phyloP scores from a whole-genome alignment of 345 rosid species.

The Citrus sp. region DNA sequence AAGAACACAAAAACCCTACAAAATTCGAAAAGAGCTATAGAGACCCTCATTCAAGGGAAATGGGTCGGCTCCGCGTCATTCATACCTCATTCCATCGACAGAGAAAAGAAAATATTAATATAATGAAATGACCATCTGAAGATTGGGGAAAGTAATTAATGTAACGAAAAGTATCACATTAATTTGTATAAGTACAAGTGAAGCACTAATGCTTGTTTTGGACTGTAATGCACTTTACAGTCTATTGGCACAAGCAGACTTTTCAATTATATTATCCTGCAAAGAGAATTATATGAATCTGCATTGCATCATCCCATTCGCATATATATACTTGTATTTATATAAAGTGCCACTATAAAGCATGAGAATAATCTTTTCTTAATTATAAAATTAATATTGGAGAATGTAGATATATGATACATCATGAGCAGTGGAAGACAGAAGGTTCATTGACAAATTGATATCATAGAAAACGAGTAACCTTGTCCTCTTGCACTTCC shows the following conservation, averaged over 20 bases:
- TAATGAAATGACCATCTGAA: not conserved
- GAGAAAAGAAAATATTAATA: not conserved
- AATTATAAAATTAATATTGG: not conserved
- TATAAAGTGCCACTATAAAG: not conserved
- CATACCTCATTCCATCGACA: conserved; percentile 25
- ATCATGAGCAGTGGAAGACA: conserved; percentile 26
- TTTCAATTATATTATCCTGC: conserved; percentile 16
- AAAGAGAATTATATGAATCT: conserved; percentile 14
- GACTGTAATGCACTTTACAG: conserved; percentile 30
- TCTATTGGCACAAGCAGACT: conserved; percentile 23
- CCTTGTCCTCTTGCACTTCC: not conserved
- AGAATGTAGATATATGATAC: not conserved
- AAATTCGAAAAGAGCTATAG: conserved; percentile 13
- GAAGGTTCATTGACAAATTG: conserved; percentile 5
- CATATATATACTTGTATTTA: not conserved
- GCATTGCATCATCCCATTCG: not conserved
- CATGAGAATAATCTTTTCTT: not conserved
- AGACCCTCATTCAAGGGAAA: conserved; percentile 43
- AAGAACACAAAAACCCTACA: conserved; percentile 32
- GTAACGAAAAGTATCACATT: conserved; percentile 11
- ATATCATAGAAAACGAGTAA: not conserved
- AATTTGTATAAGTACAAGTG: conserved; percentile 29
- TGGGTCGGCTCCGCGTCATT: conserved; percentile 44
- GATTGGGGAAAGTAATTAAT: not conserved
- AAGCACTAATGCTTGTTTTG: conserved; percentile 37